Evolutionary conservation across 176 grass and related monocot species (phyloP), one percentile per base, ranked within the genome.

Genomic region (Aegilops bicornis): DNA sequence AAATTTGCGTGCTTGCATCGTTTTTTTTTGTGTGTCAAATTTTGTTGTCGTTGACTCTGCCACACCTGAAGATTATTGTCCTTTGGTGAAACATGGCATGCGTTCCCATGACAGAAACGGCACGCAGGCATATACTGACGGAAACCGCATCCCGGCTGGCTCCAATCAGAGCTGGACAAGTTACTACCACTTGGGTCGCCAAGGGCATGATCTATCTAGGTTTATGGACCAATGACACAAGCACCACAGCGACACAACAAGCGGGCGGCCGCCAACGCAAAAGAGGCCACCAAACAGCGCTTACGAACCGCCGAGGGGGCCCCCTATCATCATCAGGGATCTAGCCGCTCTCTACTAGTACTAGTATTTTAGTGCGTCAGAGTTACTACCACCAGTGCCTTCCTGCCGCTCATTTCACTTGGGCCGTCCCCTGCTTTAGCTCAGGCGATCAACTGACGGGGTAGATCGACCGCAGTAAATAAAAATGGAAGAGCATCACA

Each of bases 131-230:
- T 29, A 60, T 29, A 54, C n/a, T 15, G 29, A 65, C 54, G 22
- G 2, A 47, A 78, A 69, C 23, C 2, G 2, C 61, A 47, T 72
- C 73, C 81, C 23, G 76, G 1, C 81, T n/a, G 81, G 20, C 33
- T 54, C 77, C 35, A 76, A 47, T 27, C 36, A 37, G 65, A 61
- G 61, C 14, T 69, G 50, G 60, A 23, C 81, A 43, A 15, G 40
- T 25, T 65, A 79, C 24, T 10, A 7, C 29, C 64, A 63, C 19
- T 67, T 83, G 20, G 35, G 30, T 31, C n/a, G 31, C 27, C 50
- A 22, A 77, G 11, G 82, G 52, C 45, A 72, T 42, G 40, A 90
- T 78, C 39, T 82, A 54, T 78, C 42, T 66, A 19, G 32, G 79
- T 63, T 3, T 52, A 10, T 37, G 71, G 71, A 74, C 35, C 56